Evolutionary conservation across 225 moss, liverwort and hornwort species (phyloP).

Genomic region (Pseudisothecium myosuroides): DNA sequence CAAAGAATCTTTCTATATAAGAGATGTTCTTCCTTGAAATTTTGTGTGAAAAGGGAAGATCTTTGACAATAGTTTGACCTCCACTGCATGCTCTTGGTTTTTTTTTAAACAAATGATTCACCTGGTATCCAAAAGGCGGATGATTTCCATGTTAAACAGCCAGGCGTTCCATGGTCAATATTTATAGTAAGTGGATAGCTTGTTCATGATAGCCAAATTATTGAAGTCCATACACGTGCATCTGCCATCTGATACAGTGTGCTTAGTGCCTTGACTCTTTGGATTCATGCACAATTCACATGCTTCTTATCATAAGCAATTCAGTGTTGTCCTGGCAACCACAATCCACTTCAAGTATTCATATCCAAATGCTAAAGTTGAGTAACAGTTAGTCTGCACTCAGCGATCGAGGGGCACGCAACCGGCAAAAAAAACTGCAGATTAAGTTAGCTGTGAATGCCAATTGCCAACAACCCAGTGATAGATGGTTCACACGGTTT

Average conservation of each 20-base stretch:
- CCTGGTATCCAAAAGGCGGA: no score
- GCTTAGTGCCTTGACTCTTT: background rate
- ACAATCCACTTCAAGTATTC: background rate
- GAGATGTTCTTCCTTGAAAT: no score
- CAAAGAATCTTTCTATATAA: no score
- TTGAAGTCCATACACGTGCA: background rate
- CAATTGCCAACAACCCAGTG: background rate
- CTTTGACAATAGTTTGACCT: no score
- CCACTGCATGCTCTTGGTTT: no score
- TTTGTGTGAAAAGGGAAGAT: no score
- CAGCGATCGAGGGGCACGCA: rapidly evolving
- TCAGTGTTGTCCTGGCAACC: background rate
- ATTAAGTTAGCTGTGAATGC: background rate
- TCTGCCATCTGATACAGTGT: background rate
- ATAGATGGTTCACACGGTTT: background rate
- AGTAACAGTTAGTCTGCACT: background rate
- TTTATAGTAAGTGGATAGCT: background rate
- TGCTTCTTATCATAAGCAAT: background rate
- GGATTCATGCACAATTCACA: background rate
- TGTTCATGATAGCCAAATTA: background rate
- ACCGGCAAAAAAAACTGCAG: background rate
- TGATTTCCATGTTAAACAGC: no score
- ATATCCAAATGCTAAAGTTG: background rate
- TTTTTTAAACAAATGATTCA: no score
- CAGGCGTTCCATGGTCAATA: no score